Conservation (phyloP, 139 green algal genomes). For the Dunaliella primolecta region DNA sequence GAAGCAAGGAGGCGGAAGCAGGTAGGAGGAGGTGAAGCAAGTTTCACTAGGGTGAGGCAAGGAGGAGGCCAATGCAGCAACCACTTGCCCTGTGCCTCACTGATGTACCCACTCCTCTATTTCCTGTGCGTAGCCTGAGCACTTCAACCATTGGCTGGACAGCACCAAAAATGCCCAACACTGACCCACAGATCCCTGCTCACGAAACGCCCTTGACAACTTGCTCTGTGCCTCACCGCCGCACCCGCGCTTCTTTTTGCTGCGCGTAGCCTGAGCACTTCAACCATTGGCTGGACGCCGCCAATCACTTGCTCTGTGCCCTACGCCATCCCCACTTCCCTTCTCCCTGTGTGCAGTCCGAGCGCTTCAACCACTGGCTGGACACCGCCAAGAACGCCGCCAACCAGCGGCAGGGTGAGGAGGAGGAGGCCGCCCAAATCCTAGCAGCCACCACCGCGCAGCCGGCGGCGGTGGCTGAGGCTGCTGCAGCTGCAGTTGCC, state of each 20-base stretch:
- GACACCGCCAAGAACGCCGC: conserved; percentile 10
- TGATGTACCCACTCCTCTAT: too few species aligned
- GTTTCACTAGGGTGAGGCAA: too few species aligned
- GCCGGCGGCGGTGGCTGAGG: neutral
- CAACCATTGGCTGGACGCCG: conserved; percentile 20
- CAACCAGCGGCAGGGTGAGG: conserved; percentile 12
- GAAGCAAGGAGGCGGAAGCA: conserved; percentile 2
- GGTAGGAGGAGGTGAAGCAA: conserved; percentile 1
- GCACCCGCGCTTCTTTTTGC: too few species aligned
- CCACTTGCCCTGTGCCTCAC: too few species aligned
- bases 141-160: conserved; percentile 27
- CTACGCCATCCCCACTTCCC: too few species aligned
- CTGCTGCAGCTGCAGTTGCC: too few species aligned
- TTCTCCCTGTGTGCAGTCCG: too few species aligned
- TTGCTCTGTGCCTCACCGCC: too few species aligned
- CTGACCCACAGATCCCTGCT: too few species aligned
- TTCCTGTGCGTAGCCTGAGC: conserved; percentile 21
- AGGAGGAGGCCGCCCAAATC: conserved; percentile 16
- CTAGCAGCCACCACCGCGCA: neutral
- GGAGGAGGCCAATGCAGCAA: too few species aligned
- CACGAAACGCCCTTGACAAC: too few species aligned
- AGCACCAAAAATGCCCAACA: neutral
- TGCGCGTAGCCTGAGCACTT: conserved; percentile 25
- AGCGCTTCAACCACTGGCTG: conserved; percentile 29
- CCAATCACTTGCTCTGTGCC: too few species aligned